phyloP scores from a whole-genome alignment of 2,329 filamentous ascomycete species.

The Hypomyces perniciosus region DNA sequence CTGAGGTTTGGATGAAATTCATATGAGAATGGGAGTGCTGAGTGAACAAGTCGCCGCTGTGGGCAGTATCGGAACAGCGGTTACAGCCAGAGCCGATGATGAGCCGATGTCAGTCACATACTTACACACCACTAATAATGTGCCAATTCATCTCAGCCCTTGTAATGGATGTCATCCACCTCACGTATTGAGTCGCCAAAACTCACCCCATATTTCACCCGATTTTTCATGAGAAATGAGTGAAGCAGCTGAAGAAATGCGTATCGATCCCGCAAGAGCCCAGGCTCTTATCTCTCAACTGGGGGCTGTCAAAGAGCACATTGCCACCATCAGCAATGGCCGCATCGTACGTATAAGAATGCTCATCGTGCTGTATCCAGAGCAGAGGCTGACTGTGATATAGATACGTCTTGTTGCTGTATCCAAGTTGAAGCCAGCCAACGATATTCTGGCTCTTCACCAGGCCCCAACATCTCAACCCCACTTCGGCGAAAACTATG shows the following conservation, averaged over 20 bases:
- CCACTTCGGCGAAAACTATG: constrained; percentile 97
- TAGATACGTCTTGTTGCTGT: constrained; percentile 86
- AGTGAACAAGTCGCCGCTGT: constrained; percentile 1
- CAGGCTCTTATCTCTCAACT: constrained; percentile 58
- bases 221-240: constrained; percentile 31
- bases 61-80: not conserved
- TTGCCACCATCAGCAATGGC: constrained; percentile 47
- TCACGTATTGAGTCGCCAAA: not conserved
- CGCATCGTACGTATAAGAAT: constrained; percentile 41
- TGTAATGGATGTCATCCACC: not conserved
- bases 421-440: constrained; percentile 90
- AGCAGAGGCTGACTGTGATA: constrained; percentile 14
- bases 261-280: constrained; percentile 56
- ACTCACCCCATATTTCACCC: not conserved
- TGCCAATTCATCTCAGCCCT: not conserved
- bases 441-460: constrained; percentile 83
- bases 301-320: constrained; percentile 50
- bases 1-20: too few species aligned
- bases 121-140: not conserved
- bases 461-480: constrained; percentile 50
- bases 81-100: constrained; percentile 26
- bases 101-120: constrained; percentile 20
- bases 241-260: constrained; percentile 46
- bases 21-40: not conserved
- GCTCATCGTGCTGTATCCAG: not conserved